These are phyloP conservation scores for Synchytrium microbalum DNA, from an alignment of 371 early-diverging fungal species.

Conservation along the genomic window DNA sequence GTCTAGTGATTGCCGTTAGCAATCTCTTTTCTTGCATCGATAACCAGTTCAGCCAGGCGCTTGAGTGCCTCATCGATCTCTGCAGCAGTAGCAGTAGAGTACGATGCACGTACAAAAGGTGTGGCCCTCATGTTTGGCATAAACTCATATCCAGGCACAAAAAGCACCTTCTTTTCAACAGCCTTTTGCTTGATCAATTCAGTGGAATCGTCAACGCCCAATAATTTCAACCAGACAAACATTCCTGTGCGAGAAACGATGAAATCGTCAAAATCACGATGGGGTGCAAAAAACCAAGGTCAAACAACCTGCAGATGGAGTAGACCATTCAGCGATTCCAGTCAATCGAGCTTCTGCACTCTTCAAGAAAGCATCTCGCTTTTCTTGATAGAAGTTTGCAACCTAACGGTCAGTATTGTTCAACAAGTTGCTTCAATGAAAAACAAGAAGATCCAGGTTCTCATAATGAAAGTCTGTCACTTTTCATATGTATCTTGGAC, in stretches of 20 bases:
- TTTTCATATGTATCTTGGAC: no score
- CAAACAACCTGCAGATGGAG: constrained; percentile 52
- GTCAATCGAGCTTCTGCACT: constrained; percentile 47
- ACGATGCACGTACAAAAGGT: constrained; percentile 55
- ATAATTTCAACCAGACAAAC: constrained; percentile 75
- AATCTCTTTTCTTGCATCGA: constrained; percentile 24
- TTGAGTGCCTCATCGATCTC: constrained; percentile 56
- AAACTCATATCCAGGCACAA: constrained; percentile 64
- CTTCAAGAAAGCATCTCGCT: constrained; percentile 52
- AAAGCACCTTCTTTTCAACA: constrained; percentile 60
- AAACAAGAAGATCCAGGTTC: no score
- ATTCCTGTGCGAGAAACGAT: constrained; percentile 35
- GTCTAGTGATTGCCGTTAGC: no score
- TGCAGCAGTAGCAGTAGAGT: constrained; percentile 49
- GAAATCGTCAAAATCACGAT: constrained; percentile 2
- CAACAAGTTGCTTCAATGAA: no score
- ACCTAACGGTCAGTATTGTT: no score
- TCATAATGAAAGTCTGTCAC: no score
- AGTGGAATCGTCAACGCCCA: constrained; percentile 53
- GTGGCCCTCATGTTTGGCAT: constrained; percentile 34
- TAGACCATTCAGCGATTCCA: constrained; percentile 58
- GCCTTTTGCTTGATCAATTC: constrained; percentile 58
- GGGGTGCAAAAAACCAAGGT: not conserved
- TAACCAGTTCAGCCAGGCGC: constrained; percentile 42
- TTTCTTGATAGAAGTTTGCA: constrained; percentile 49